Percentiles rank a stretch among this genome's conserved stretches.
Evolutionary conservation across 2,329 filamentous ascomycete species (phyloP).

Genomic region (Verticillium albo-atrum): DNA sequence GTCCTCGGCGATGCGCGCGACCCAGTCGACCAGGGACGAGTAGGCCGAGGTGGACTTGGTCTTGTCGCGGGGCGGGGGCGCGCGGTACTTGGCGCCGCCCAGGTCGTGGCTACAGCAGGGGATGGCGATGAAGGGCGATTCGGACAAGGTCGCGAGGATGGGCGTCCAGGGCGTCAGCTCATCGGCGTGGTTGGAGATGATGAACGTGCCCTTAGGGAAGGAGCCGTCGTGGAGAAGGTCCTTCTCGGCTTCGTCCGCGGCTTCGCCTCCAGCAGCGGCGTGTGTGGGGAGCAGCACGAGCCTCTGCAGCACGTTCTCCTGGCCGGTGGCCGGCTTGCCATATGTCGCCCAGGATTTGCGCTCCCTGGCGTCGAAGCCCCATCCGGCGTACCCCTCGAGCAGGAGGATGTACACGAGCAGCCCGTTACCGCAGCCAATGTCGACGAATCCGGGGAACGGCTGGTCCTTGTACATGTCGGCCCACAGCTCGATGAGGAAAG

Average conservation of each 20-base stretch:
- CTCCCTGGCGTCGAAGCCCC: constrained; percentile 85
- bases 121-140: constrained; percentile 83
- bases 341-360: constrained; percentile 84
- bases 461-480: constrained; percentile 64
- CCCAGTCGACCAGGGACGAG: constrained; percentile 77
- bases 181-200: constrained; percentile 95
- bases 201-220: constrained; percentile 75
- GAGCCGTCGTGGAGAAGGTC: constrained; percentile 49
- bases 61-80: constrained; percentile 49
- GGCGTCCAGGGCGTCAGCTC: constrained; percentile 96
- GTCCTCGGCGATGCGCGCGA: constrained; percentile 62
- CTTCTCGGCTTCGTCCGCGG: constrained; percentile 10
- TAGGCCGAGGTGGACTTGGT: constrained; percentile 64
- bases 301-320: constrained; percentile 28
- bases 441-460: constrained; percentile 82
- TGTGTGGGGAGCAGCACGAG: constrained; percentile 46
- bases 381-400: constrained; percentile 76
- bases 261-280: constrained; percentile 17
- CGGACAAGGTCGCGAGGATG: constrained; percentile 70
- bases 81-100: constrained; percentile 69
- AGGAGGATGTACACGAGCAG: constrained; percentile 80
- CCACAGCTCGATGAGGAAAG: constrained; percentile 93
- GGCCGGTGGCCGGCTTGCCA: constrained; percentile 6
- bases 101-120: constrained; percentile 93
- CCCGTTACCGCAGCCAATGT: constrained; percentile 94